Conservation (phyloP, 176 grass and related monocot species). For the Hsuehochloa calcarea region DNA sequence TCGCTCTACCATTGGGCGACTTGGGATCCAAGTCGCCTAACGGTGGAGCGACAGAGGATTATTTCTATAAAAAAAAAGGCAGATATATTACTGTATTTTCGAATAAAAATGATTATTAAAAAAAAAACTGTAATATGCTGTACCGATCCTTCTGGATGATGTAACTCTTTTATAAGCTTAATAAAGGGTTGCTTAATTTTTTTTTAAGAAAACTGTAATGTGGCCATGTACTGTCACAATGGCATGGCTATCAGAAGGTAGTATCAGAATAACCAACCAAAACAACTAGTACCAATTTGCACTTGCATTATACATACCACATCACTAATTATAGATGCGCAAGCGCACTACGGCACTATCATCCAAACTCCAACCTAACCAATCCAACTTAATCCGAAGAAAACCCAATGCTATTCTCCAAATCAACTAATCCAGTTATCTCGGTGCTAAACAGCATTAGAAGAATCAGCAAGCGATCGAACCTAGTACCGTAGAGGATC, state of each 20-base stretch:
- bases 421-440: background rate
- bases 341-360: background rate
- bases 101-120: too few species aligned
- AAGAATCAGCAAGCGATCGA: conserved; percentile 12
- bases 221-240: background rate
- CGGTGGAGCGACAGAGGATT: too few species aligned
- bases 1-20: too few species aligned
- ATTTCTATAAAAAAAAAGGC: too few species aligned
- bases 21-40: too few species aligned
- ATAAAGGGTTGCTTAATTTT: too few species aligned
- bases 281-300: background rate
- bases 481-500: conserved; percentile 92
- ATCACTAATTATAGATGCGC: background rate
- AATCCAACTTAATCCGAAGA: background rate
- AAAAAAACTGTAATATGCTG: background rate
- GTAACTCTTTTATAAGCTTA: too few species aligned
- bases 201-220: background rate
- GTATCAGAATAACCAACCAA: background rate
- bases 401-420: background rate
- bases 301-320: background rate
- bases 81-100: too few species aligned
- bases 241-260: background rate
- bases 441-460: background rate
- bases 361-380: background rate
- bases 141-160: too few species aligned